Percentiles rank a stretch among this genome's conserved stretches.
Conservation (phyloP, 805 yeast genomes). For the Grigorovia humatica region DNA sequence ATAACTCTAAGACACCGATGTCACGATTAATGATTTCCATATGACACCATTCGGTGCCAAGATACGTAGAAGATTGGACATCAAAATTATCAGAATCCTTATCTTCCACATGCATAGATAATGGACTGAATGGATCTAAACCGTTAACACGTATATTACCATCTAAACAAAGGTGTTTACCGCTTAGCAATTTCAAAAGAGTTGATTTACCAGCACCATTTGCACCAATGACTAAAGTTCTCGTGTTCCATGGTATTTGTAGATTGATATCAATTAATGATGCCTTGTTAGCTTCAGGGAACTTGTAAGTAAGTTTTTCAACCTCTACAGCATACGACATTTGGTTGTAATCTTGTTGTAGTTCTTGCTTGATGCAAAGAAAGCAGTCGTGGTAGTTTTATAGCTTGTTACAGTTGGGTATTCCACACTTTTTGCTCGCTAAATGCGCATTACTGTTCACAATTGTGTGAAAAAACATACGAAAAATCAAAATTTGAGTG, state of each 20-base stretch:
- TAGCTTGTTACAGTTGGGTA: too few species aligned
- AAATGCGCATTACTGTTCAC: too few species aligned
- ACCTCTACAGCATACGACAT: slow-evolving; percentile 43
- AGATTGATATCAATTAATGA: slow-evolving; percentile 61
- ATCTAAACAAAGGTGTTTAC: slow-evolving; percentile 71
- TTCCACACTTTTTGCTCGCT: neutral
- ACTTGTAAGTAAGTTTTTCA: slow-evolving; percentile 55
- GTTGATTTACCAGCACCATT: slow-evolving; percentile 98
- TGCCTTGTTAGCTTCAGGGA: slow-evolving; percentile 44
- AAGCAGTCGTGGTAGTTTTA: too few species aligned
- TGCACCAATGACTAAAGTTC: slow-evolving; percentile 80
- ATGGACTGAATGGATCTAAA: slow-evolving; percentile 72
- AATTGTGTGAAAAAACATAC: neutral
- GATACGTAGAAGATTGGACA: slow-evolving; percentile 54
- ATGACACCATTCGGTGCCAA: slow-evolving; percentile 97
- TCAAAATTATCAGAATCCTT: slow-evolving; percentile 29
- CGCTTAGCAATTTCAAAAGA: slow-evolving; percentile 71
- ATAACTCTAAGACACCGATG: slow-evolving; percentile 71
- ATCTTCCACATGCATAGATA: slow-evolving; percentile 29
- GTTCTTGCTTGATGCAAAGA: too few species aligned
- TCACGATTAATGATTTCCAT: slow-evolving; percentile 86
- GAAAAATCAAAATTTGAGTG: neutral
- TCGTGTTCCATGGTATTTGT: slow-evolving; percentile 55
- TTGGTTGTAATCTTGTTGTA: neutral
- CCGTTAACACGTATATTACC: slow-evolving; percentile 73